These are phyloP conservation scores for Aspergillus sp. DNA, from an alignment of 2,329 filamentous ascomycete genomes.

Conservation along the genomic window DNA sequence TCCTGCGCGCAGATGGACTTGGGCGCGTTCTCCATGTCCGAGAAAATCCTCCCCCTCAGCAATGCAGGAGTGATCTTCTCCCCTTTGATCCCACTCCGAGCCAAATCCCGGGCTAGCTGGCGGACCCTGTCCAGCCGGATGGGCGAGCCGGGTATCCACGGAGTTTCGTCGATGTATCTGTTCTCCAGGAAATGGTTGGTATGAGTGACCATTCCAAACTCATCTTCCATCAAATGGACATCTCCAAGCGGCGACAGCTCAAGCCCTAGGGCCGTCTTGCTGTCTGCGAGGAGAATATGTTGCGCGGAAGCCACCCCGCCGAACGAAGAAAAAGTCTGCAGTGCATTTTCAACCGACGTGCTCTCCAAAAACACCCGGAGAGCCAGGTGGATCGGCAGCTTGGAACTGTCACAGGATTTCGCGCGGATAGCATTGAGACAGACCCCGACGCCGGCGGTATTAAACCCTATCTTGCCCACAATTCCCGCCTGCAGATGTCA, in stretches of 20 bases:
- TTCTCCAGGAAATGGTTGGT: slow-evolving; percentile 38
- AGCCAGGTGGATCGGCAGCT: slow-evolving; percentile 53
- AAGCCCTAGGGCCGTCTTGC: slow-evolving; percentile 16
- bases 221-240: slow-evolving; percentile 26
- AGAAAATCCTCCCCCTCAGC: slow-evolving; percentile 25
- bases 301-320: slow-evolving; percentile 47
- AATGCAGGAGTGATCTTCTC: slow-evolving; percentile 13
- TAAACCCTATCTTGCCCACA: slow-evolving; percentile 59
- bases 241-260: slow-evolving; percentile 22
- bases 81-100: slow-evolving; percentile 10
- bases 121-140: slow-evolving; percentile 20
- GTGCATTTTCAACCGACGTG: slow-evolving; percentile 37
- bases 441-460: slow-evolving; percentile 48
- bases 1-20: slow-evolving; percentile 28
- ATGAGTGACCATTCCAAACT: slow-evolving; percentile 29
- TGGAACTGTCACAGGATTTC: slow-evolving; percentile 42
- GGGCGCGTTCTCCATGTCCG: slow-evolving; percentile 26
- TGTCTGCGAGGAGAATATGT: slow-evolving; percentile 48
- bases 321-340: slow-evolving; percentile 34
- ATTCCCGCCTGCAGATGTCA: slow-evolving; percentile 47
- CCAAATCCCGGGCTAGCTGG: slow-evolving; percentile 17
- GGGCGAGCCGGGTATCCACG: slow-evolving; percentile 24
- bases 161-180: slow-evolving; percentile 21
- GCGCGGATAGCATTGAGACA: slow-evolving; percentile 55
- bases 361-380: slow-evolving; percentile 49